Conservation (phyloP, 345 rosid species). For the Aurinia saxatilis region DNA sequence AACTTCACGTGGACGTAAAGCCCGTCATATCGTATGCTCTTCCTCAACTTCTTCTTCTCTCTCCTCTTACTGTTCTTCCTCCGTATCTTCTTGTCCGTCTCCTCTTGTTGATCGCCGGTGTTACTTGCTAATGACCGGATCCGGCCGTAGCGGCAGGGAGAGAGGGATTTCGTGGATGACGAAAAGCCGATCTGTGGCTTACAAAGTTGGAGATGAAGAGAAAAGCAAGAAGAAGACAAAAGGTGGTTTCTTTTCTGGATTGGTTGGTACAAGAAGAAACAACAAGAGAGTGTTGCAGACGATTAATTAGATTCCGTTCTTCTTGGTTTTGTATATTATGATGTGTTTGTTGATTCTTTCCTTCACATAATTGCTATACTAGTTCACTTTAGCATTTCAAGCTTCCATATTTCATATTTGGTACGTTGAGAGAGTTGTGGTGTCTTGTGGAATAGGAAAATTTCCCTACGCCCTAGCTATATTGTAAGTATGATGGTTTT, state of each 20-base stretch:
- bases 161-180: conserved; percentile 18
- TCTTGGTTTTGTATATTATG: neutral
- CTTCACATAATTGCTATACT: neutral
- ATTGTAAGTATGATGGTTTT: too few relatives aligned
- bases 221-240: conserved; percentile 9
- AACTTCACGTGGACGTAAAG: neutral
- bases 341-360: conserved; percentile 7
- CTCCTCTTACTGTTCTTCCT: conserved; percentile 20
- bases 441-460: too few relatives aligned
- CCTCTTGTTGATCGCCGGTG: conserved; percentile 8
- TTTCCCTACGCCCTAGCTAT: too few relatives aligned
- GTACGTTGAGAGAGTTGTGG: too few relatives aligned
- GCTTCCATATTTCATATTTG: too few relatives aligned
- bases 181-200: conserved; percentile 24
- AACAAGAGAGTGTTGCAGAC: conserved; percentile 9
- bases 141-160: conserved; percentile 9
- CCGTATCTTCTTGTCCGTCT: conserved; percentile 31
- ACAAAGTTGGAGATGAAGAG: conserved; percentile 18
- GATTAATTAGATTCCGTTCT: conserved; percentile 12
- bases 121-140: conserved; percentile 9
- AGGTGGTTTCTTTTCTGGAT: conserved; percentile 20
- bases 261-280: conserved; percentile 9
- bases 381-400: too few relatives aligned
- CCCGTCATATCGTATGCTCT: conserved; percentile 1
- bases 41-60: conserved; percentile 21